Evolutionary conservation across 331 rosid genomes (phyloP), one percentile per base, ranked within the genome.

Genomic region (Pyracantha coccinea): DNA sequence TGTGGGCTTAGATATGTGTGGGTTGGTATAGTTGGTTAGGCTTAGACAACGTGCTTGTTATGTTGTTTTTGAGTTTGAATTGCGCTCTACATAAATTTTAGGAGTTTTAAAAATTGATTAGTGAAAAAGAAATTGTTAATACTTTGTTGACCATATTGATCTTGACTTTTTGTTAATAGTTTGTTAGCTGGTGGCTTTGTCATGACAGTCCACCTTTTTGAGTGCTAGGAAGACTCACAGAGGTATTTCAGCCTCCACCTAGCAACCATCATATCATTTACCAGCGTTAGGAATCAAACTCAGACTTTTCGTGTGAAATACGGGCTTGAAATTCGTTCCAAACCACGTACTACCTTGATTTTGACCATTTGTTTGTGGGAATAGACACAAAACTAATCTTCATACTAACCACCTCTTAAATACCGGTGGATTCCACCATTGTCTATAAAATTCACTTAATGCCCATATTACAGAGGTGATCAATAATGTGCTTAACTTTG

Each of bases 241-340:
- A 38, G 44, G 1, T 9, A 9, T 38, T 38, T 38, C 44, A 10
- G 0, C 44, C 4, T 38, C 1, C 1, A 38, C 4, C 10, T 38
- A 9, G 44, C 13, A 0, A 38, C 1, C 1, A 38, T 38, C 1
- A 4, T 38, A 13, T 10, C 0, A 38, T 38, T 38, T 4, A 38
- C 4, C 1, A 38, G 13, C 13, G 1, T 0, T 1, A 38, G 0
- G 0, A 38, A 38, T 38, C 1, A 1, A 38, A 38, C 1, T 0
- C 1, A 9, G 4, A 38, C 44, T 38, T 38, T 38, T 38, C 4
- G 13, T 38, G 44, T 38, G 44, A 0, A 38, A 38, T 38, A 38
- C 12, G 4, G 0, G 4, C 44, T 10, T 38, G 0, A 0, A 38
- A 38, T 9, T 9, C 0, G 44, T 38, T 38, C 44, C 44, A 13